Evolutionary conservation across 2,329 filamentous ascomycete genomes (phyloP).

Genomic region (Endothia cerciana): DNA sequence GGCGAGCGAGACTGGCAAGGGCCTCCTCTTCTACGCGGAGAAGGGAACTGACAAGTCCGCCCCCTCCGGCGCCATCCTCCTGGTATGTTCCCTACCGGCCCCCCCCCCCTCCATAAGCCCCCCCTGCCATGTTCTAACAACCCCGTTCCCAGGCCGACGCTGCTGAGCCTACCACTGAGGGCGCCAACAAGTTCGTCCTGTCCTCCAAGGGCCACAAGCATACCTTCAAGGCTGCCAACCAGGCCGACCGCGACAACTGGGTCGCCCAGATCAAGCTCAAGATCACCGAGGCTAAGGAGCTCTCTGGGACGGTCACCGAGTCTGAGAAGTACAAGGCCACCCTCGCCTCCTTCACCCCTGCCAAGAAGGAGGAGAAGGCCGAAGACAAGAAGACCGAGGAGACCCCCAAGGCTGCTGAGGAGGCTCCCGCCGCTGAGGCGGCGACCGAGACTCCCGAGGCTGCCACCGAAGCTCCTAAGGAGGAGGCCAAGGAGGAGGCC

Average conservation of each 20-base stretch:
- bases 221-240: slow-evolving; percentile 79
- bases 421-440: slow-evolving; percentile 39
- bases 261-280: slow-evolving; percentile 81
- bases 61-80: slow-evolving; percentile 80
- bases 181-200: slow-evolving; percentile 82
- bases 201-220: slow-evolving; percentile 88
- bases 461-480: slow-evolving; percentile 37
- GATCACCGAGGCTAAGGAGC: slow-evolving; percentile 82
- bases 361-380: slow-evolving; percentile 51
- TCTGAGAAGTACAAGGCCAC: slow-evolving; percentile 89
- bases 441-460: slow-evolving; percentile 34
- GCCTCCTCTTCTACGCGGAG: slow-evolving; percentile 90
- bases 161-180: slow-evolving; percentile 75
- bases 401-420: slow-evolving; percentile 38
- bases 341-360: slow-evolving; percentile 69
- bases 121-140: neutral
- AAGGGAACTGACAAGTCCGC: slow-evolving; percentile 78
- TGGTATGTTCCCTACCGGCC: slow-evolving; percentile 61
- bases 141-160: slow-evolving; percentile 53
- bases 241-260: slow-evolving; percentile 90
- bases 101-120: neutral
- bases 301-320: slow-evolving; percentile 72
- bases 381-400: slow-evolving; percentile 44
- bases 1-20: slow-evolving; percentile 93
- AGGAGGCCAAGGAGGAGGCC: slow-evolving; percentile 37